Evolutionary conservation across 495 filamentous ascomycete species (phyloP), one percentile per base, ranked within the genome.

Genomic region (Hyphodiscus hymeniophilus): DNA sequence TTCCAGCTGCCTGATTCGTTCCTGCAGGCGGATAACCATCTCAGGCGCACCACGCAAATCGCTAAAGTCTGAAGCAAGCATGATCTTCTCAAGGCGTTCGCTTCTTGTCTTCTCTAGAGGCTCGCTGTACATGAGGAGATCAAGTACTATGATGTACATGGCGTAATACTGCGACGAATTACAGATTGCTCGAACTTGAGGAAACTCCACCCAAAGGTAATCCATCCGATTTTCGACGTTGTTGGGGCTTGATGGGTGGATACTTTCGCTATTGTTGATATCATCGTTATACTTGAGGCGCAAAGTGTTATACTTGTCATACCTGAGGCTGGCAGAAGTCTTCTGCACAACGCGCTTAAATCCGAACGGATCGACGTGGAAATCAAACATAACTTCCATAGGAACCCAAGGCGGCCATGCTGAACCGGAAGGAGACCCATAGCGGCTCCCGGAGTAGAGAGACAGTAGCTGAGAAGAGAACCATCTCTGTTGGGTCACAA

Each of bases 31-130:
- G 57, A 82, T 81, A 18, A 97, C 90, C 83, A 94, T 89, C 64
- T 95, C 89, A 0, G 94, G 90, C 3, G 90, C 87, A 26, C 92
- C 92, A 33, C 87, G 80, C 24, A 99, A 74, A 58, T 99, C 91
- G 65, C 92, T 99, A 64, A 99, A 99, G 68, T 99, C 92, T 11
- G 94, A 97, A n/a, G 89, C 92, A 20, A 97, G 80, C 86, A 98
- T 95, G 58, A 98, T 98, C 72, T 94, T 95, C 63, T 98, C 92
- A 8, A 98, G 69, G 45, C 87, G 80, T 61, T 98, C 94, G 47
- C 76, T 94, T 17, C 92, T 77, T 15, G 92, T 88, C 69, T 98
- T 98, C 66, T 98, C 94, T 26, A 94, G 71, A 16, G 92, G 92
- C 60, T 98, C 92, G 58, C 79, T 94, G 62, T 96, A 98, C 53